These are phyloP conservation scores for Coniophora puteana DNA, from an alignment of 1,284 basidiomycete species.

Conservation along the genomic window DNA sequence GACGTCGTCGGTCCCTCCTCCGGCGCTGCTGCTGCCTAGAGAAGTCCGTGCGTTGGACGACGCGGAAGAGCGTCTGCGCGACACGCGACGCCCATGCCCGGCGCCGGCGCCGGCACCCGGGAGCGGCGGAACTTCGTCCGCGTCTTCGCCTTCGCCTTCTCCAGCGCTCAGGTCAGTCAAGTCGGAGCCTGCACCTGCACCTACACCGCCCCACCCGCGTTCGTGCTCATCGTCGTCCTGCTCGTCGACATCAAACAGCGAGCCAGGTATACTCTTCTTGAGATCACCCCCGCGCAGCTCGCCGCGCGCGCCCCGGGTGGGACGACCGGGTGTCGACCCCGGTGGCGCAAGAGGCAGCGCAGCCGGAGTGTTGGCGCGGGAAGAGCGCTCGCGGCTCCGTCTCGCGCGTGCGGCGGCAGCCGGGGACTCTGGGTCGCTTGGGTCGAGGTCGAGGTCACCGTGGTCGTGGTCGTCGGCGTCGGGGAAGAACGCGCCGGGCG, in stretches of 20 bases:
- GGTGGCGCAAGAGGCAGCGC: too few relatives aligned
- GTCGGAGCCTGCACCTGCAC: constrained; percentile 7
- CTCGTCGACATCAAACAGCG: constrained; percentile 49
- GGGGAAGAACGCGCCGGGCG: constrained; percentile 20
- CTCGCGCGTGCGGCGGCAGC: constrained; percentile 3
- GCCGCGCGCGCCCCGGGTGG: constrained; percentile 13
- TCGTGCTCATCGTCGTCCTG: constrained; percentile 26
- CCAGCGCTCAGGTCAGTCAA: background rate
- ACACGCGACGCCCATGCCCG: too few relatives aligned
- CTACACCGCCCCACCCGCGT: constrained; percentile 14
- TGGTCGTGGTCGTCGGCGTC: constrained; percentile 18
- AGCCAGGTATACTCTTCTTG: constrained; percentile 50
- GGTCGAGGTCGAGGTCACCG: constrained; percentile 20
- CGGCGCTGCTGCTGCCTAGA: constrained; percentile 1
- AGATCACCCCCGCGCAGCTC: constrained; percentile 21
- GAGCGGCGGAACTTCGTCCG: constrained; percentile 51
- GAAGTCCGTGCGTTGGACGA: constrained; percentile 10
- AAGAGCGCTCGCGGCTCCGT: background rate
- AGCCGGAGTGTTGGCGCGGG: too few relatives aligned
- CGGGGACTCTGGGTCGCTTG: background rate
- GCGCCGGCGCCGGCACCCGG: constrained; percentile 32
- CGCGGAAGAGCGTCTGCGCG: constrained; percentile 19
- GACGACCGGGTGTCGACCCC: too few relatives aligned
- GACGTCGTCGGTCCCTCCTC: constrained; percentile 11
- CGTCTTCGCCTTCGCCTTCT: constrained; percentile 34